phyloP scores from a whole-genome alignment of 768 basidiomycete species.

The Steccherinum ochraceum region DNA sequence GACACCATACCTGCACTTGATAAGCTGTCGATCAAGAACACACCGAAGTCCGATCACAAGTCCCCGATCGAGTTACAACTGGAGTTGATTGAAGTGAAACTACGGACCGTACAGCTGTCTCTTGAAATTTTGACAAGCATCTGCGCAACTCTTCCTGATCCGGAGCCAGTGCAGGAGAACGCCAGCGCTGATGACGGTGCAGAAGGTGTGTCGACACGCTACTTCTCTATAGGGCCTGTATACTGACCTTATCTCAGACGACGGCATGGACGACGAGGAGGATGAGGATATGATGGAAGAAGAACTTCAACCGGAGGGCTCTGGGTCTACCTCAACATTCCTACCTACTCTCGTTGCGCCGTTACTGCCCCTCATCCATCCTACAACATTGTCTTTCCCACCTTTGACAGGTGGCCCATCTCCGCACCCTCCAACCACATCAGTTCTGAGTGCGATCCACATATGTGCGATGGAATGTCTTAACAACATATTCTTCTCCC shows the following conservation, averaged over 20 bases:
- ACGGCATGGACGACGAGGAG: not conserved
- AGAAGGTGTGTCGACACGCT: slow-evolving; percentile 20
- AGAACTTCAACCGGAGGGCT: not conserved
- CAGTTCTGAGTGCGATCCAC: slow-evolving; percentile 78
- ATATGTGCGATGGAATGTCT: slow-evolving; percentile 83
- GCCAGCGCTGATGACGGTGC: slow-evolving; percentile 18
- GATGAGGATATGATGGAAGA: not conserved
- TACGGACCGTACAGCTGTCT: slow-evolving; percentile 75
- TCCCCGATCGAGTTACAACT: slow-evolving; percentile 62
- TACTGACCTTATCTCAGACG: slow-evolving; percentile 17
- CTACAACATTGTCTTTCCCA: slow-evolving; percentile 78
- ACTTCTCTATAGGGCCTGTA: not conserved
- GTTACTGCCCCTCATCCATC: slow-evolving; percentile 61
- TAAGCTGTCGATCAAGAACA: slow-evolving; percentile 54
- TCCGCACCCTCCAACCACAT: slow-evolving; percentile 83
- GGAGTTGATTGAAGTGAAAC: slow-evolving; percentile 60
- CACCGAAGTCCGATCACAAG: slow-evolving; percentile 74
- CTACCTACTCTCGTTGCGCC: slow-evolving; percentile 57
- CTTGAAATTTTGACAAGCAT: slow-evolving; percentile 82
- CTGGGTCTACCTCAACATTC: slow-evolving; percentile 1
- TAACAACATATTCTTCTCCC: slow-evolving; percentile 81
- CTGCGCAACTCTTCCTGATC: slow-evolving; percentile 85
- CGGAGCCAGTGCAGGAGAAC: slow-evolving; percentile 27
- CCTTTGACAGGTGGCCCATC: slow-evolving; percentile 57
- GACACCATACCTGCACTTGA: slow-evolving; percentile 45